A percentile compares a stretch with the other conserved stretches of the same genome.
Evolutionary conservation across 1,284 basidiomycete species (phyloP).

Genomic region (Boletellus deceptivus): DNA sequence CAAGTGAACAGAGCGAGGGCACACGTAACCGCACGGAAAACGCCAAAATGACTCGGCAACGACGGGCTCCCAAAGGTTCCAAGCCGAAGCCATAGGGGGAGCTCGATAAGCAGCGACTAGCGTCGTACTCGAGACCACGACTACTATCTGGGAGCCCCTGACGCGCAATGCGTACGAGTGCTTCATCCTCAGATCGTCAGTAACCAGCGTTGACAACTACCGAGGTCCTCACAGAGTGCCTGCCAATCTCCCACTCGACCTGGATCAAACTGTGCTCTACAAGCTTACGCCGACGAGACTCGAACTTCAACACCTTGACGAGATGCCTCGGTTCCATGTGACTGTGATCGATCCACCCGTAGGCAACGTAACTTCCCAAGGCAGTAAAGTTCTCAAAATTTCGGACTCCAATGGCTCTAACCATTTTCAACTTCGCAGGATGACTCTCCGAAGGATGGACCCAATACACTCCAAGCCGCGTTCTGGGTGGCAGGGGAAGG

Average conservation of each 20-base stretch:
- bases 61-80: not conserved
- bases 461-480: constrained; percentile 6
- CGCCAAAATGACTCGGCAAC: constrained; percentile 8
- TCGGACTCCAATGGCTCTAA: not conserved
- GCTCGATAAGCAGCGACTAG: constrained; percentile 11
- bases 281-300: not conserved
- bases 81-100: not conserved
- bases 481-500: not conserved
- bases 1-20: constrained; percentile 9
- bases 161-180: constrained; percentile 12
- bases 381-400: constrained; percentile 5
- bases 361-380: constrained; percentile 6
- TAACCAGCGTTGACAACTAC: not conserved
- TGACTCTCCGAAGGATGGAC: not conserved
- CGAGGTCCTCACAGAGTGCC: constrained; percentile 1
- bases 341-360: constrained; percentile 11
- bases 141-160: constrained; percentile 2
- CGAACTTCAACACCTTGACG: not conserved
- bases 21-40: constrained; percentile 11
- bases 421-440: not conserved
- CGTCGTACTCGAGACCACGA: constrained; percentile 7
- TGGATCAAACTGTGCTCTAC: not conserved
- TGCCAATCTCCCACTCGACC: not conserved
- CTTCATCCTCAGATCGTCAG: not conserved
- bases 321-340: not conserved